Evolutionary conservation across 441 rosid species (phyloP), one percentile per base, ranked within the genome.

Genomic region (Adansonia rubrostipa): DNA sequence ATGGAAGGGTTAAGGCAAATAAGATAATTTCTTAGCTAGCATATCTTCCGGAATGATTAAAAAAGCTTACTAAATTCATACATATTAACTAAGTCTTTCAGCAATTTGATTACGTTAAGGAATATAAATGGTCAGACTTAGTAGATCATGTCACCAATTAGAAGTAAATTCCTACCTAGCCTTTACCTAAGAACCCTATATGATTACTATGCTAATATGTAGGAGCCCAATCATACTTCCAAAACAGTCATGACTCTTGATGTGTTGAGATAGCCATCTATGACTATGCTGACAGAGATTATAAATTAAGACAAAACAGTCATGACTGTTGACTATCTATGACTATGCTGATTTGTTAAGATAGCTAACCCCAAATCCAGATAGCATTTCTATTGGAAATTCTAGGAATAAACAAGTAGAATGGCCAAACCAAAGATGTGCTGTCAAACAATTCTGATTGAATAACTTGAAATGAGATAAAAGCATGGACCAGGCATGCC

Each of bases 361-460:
- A 42, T 65, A 65, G 69, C 15, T 36, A 65, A 65, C 6, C 5
- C 14, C 44, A 50, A 70, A 48, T 13, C 6, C 56, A 48, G 33
- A 50, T 24, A 70, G 44, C 60, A 6, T 24, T 70, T 70, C 74
- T 14, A 70, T 24, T 24, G 40, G 60, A 50, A 20, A 70, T 24
- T 70, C 42, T 14, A 48, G 11, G 15, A 20, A 19, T 45, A 68
- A 19, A 24, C 57, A 20, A 48, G 42, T 11, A 47, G 4, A 68
- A 68, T 1, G 4, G 17, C 1, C 10, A 20, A 47, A 44, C 15
- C 71, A 33, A 19, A 67, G 10, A 22, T 47, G 73, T 1, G 42
- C 19, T 5, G 19, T 48, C 73, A 48, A 50, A 71, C 15, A 71
- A 28, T 20, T 61, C 74, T 28, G 14, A 28, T 51, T 69, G 53